phyloP scores from a whole-genome alignment of 2,329 filamentous ascomycete species.

The Sarocladium kiliense region DNA sequence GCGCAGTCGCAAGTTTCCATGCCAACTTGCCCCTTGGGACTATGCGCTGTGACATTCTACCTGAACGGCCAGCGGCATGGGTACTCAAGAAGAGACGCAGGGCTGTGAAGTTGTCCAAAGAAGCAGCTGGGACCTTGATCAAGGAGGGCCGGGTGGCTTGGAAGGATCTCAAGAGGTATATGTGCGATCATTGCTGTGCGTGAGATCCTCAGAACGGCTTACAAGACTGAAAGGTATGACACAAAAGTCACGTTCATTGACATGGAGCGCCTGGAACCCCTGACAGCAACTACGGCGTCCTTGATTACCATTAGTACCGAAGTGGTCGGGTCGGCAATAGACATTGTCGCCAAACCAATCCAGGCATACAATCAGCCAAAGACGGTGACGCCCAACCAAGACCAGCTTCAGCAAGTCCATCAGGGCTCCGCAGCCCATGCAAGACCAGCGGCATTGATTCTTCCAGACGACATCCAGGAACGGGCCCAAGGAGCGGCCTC shows the following conservation, averaged over 20 bases:
- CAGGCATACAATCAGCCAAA: background rate
- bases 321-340: background rate
- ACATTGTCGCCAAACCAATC: slow-evolving; percentile 8
- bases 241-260: background rate
- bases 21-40: background rate
- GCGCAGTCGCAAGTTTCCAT: background rate
- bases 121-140: background rate
- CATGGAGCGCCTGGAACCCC: background rate
- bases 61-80: background rate
- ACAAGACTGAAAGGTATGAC: too few relatives aligned
- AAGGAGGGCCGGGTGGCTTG: background rate
- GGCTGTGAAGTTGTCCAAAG: background rate
- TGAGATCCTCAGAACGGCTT: too few relatives aligned
- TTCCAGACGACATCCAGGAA: background rate
- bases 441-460: too few relatives aligned
- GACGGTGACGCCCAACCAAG: background rate
- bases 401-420: background rate
- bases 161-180: background rate
- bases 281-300: background rate
- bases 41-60: background rate
- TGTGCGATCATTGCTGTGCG: too few relatives aligned
- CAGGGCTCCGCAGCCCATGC: background rate
- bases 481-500: background rate
- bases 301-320: background rate
- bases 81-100: background rate